phyloP scores from a whole-genome alignment of 441 rosid species.

The Melastoma candidum region DNA sequence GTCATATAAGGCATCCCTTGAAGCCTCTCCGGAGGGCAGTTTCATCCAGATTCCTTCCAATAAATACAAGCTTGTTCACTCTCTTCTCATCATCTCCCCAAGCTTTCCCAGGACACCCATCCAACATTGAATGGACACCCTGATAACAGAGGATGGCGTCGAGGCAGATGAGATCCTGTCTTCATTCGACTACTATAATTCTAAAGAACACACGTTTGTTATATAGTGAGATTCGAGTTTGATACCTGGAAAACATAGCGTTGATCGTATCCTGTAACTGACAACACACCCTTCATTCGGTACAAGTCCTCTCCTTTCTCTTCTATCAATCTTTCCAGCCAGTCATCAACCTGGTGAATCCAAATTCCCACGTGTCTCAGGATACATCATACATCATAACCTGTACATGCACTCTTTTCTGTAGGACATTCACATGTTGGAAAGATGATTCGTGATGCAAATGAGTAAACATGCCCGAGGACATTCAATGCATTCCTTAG shows the following conservation, averaged over 20 bases:
- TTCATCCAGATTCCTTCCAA: conserved; percentile 61
- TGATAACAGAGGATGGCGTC: conserved; percentile 2
- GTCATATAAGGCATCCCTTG: conserved; percentile 47
- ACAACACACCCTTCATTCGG: conserved; percentile 63
- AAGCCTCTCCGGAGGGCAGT: conserved; percentile 48
- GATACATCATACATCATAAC: too few species aligned
- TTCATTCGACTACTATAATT: not conserved
- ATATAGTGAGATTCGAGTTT: not conserved
- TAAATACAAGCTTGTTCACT: conserved; percentile 57
- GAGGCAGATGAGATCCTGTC: not conserved
- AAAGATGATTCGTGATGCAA: too few species aligned
- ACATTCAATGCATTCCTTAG: too few species aligned
- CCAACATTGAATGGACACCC: conserved; percentile 63
- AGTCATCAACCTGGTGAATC: conserved; percentile 48
- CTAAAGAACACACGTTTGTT: not conserved
- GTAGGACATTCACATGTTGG: too few species aligned
- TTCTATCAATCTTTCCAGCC: conserved; percentile 64
- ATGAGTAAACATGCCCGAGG: too few species aligned
- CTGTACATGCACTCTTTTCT: too few species aligned
- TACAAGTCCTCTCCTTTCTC: conserved; percentile 69
- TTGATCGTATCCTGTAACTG: conserved; percentile 34
- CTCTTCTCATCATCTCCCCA: conserved; percentile 61
- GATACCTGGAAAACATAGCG: conserved; percentile 55
- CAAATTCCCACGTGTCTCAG: not conserved
- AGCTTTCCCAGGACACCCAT: conserved; percentile 44